Evolutionary conservation across 257 asterid genomes (phyloP), one percentile per base, ranked within the genome.

Genomic region (Przewalskia tangutica): DNA sequence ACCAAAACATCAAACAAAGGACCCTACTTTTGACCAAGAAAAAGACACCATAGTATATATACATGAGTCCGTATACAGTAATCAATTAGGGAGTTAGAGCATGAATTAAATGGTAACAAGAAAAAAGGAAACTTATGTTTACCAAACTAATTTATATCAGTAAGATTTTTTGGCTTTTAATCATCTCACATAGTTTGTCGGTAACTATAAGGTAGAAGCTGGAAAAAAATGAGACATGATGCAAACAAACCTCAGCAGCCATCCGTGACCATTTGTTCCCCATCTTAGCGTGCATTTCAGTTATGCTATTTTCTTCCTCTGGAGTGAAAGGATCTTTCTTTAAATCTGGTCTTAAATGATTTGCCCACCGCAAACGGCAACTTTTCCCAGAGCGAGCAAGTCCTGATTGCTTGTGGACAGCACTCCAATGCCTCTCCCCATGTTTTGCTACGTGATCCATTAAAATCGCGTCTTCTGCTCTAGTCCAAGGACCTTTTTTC

Each of bases 401-500:
- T 79, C 98, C 97, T 0, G 97, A 90, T 82, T 89, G 89, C 88
- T 91, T 91, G 83, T 87, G 93, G 59, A 93, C 93, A 42, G 97
- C 93, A 88, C 91, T 93, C 98, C 98, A 93, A 82, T 91, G 89
- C 44, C 98, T 95, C 78, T 88, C 95, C 82, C 98, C 98, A n/a
- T 93, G 89, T 83, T 86, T 87, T 42, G 86, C 89, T 4, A 93
- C 93, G 34, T 93, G 91, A 53, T 91, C 96, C 12, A 84, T 84
- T 82, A 93, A 83, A 83, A 91, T 88, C 12, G 89, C 90, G 84
- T 93, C 97, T 85, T 93, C 98, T 11, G 91, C 91, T 82, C 92
- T 79, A 71, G 95, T 92, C 98, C 98, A 93, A n/a, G 98, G 97
- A 80, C 98, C 98, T 86, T 93, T 93, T 84, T 93, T 93, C 80